Base-by-base conservation (phyloP, 1,284 basidiomycete genomes). In the Ceratobasidium theobromae region DNA sequence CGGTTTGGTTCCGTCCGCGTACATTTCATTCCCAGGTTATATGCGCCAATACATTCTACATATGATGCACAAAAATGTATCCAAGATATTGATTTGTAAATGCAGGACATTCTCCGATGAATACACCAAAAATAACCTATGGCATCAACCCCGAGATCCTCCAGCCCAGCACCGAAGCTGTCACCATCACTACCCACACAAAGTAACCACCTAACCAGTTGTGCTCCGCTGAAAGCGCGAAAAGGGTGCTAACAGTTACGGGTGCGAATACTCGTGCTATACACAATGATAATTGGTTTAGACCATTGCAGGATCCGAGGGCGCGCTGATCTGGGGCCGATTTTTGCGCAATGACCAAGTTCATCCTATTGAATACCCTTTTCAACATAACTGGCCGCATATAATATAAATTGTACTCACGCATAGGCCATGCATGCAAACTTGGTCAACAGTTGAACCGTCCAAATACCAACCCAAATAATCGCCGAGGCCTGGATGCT, bases 221-320 rank as follows among this genome's bases (percentile, higher is more conserved):
- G 23, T 54, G 23, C 16, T 70, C 69, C 4, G 55, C 54, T 6
- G 68, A 66, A 8, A 69, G 41, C 4, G 69, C 68, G 33, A 69
- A 70, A 4, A 70, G 43, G 16, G 69, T 66, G 14, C 57, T 62
- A 12, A 62, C 57, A 11, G 28, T 30, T 6, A 35, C 46, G 3
- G 57, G 57, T 2, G 57, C 57, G 38, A 62, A 62, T 33, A 62
- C 40, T 18, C 57, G 28, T n/a, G 57, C 57, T 2, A 51, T 5
- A 18, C 57, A 62, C 45, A 38, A 21, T 5, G 46, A 62, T 14
- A 62, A 33, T 52, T 70, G 69, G 33, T 69, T 66, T 30, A 70
- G 32, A 0, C 69, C 69, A 30, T 70, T 70, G 2, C 64, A 67
- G 1, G 68, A 48, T 16, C 69, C 69, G 4, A 70, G 55, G 1